These are phyloP conservation scores for Fusarium mexicanum DNA, from an alignment of 2,329 filamentous ascomycete genomes.

Conservation along the genomic window DNA sequence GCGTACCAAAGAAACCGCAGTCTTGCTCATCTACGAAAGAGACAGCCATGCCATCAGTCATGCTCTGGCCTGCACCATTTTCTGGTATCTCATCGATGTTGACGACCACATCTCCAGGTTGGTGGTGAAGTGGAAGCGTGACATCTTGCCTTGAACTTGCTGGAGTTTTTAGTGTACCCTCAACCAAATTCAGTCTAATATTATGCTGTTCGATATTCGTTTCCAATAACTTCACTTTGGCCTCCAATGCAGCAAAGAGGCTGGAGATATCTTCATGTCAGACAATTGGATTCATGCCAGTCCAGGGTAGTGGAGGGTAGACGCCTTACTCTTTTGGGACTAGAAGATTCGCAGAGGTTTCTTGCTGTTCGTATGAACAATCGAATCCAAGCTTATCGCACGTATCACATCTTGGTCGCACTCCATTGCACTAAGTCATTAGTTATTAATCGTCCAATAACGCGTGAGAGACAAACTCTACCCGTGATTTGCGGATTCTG, in stretches of 20 bases:
- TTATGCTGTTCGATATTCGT: neutral
- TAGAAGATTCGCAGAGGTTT: neutral
- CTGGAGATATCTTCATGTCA: neutral
- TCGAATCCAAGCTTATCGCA: conserved; percentile 10
- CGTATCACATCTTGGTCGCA: neutral
- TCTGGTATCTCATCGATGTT: neutral
- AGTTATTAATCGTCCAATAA: neutral
- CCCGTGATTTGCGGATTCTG: conserved; percentile 11
- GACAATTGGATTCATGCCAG: neutral
- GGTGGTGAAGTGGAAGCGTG: neutral
- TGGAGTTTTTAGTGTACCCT: neutral
- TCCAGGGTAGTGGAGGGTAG: neutral
- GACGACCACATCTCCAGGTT: neutral
- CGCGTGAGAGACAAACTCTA: neutral
- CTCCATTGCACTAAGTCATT: neutral
- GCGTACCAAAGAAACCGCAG: conserved; percentile 8
- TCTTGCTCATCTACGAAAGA: conserved; percentile 8
- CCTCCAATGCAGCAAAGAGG: neutral
- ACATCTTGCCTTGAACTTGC: neutral
- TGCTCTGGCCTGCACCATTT: accelerated
- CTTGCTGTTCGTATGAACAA: conserved; percentile 2
- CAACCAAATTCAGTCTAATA: neutral
- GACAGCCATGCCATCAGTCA: conserved; percentile 4
- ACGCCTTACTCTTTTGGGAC: conserved; percentile 4
- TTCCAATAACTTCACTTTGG: neutral